Base-by-base conservation (phyloP, 495 filamentous ascomycete genomes). In the Penicillium fimorum region DNA sequence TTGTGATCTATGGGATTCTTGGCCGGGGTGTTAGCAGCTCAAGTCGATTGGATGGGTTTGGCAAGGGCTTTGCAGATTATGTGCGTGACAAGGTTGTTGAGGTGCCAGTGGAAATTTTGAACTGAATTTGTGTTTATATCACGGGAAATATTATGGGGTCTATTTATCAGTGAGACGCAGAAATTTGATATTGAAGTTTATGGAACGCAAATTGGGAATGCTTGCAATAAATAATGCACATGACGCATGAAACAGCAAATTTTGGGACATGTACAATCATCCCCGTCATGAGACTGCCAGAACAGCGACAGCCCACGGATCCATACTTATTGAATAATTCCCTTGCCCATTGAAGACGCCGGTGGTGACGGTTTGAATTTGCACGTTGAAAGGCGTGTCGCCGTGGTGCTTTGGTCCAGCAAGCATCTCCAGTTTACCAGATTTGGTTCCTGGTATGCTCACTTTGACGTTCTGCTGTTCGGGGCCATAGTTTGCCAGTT, bases 11-110 rank as follows among this genome's bases (percentile, higher is more conserved):
- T 51, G 76, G 76, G n/a, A 65, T 77, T 53, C 61, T 83, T 24
- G 81, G 76, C 4, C 55, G 79, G 10, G 81, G 80, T 4, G 79
- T 82, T 0, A 76, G 69, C 38, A 79, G 76, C 53, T 74, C 74
- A 0, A 71, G 66, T 20, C 68, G 66, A 7, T 52, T 77, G 33
- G 80, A 83, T 64, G 71, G 76, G 15, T 67, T 82, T 47, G 80
- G 76, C 1, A 83, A 83, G 63, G 77, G 78, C 2, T 74, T 81
- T 43, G 76, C 69, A 12, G 80, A 82, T 62, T 82, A 70, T 60
- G 33, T 82, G 1, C 65, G 80, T 18, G 67, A 69, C 56, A 70
- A 66, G 46, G 27, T 74, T 52, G 77, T 82, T n/a, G 69, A 75
- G 38, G 47, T 81, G 40, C 80, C 79, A 4, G 38, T 50, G n/a